Evolutionary conservation across 805 yeast species (phyloP), one percentile per base, ranked within the genome.

Genomic region (Kazachstania viticola): DNA sequence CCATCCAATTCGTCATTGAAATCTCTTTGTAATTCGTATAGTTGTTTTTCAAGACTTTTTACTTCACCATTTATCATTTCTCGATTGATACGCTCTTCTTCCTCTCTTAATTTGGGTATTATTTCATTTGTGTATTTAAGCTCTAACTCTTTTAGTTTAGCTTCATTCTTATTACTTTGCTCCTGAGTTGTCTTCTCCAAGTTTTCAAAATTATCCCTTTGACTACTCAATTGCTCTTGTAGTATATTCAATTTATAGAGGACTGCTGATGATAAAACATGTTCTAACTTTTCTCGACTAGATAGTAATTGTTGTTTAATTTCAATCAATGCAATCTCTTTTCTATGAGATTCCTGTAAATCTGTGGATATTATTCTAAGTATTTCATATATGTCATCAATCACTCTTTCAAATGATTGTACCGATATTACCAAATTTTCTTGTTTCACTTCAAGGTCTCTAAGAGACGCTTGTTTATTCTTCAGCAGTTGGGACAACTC

Each of bases 1-100:
- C 62, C 68, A 37, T 67, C 63, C 30, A 68, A 61, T 42, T 78
- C 84, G 17, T 46, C 47, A 31, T 73, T 73, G 38, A 67, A 69
- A 12, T 64, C 67, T 25, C 53, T 52, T 38, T 61, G 56, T 46
- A 65, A 44, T 15, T 53, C 54, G 28, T 50, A 42, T 43, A 62
- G 51, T 42, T 42, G 40, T 11, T 30, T 30, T 28, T 49, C 55
- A 12, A 48, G 34, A 8, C 43, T 32, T 55, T 65, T 44, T 58
- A 65, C 35, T 51, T 58, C 54, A 61, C 74, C 33, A 56, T 54
- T 34, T 46, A 47, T 40, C 15, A 53, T 28, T 25, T 46, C 46
- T 7, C 40, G 62, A 27, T 57, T 58, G 14, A 74, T 71, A 32
- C 66, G 61, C 11, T 62, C 58, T 42, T 67, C 68, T 38, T 67